phyloP scores from a whole-genome alignment of 164 flowering plant genomes.

The Magnolia sinica region DNA sequence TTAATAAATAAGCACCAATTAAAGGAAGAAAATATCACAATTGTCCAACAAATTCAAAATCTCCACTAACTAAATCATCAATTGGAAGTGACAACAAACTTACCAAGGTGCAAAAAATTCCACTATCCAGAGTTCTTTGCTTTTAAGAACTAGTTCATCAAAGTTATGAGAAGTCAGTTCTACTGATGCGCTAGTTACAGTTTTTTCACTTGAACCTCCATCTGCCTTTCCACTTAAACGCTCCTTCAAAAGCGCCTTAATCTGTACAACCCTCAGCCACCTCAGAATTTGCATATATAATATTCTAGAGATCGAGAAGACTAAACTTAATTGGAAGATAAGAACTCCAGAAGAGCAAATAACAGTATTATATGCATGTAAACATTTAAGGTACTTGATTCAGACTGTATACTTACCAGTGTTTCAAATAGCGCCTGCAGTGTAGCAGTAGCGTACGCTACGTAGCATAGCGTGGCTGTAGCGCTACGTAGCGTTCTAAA shows the following conservation, averaged over 20 bases:
- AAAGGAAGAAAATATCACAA: background rate
- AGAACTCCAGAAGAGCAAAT: background rate
- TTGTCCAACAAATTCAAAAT: background rate
- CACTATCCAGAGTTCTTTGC: slow-evolving; percentile 96
- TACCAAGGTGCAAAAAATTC: slow-evolving; percentile 99
- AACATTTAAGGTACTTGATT: too few relatives aligned
- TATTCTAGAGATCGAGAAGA: background rate
- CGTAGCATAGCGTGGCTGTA: too few relatives aligned
- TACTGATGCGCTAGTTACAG: slow-evolving; percentile 70
- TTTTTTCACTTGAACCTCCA: slow-evolving; percentile 59
- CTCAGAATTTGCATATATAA: background rate
- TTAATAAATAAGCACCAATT: background rate
- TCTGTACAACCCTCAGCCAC: slow-evolving; percentile 33
- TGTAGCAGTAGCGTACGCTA: too few relatives aligned
- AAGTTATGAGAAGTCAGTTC: slow-evolving; percentile 77
- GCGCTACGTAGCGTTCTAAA: too few relatives aligned
- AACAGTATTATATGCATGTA: background rate
- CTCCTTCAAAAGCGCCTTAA: slow-evolving; percentile 75
- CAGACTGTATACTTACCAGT: too few relatives aligned
- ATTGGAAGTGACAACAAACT: slow-evolving; percentile 19
- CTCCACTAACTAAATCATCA: slow-evolving; percentile 2
- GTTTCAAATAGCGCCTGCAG: too few relatives aligned
- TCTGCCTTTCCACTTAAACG: slow-evolving; percentile 70
- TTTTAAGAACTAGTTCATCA: slow-evolving; percentile 78
- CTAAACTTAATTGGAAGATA: background rate